Percentiles rank a stretch among this genome's conserved stretches.
Evolutionary conservation across 108 stramenopile species (phyloP).

Genomic region (Discostella pseudostelligera): DNA sequence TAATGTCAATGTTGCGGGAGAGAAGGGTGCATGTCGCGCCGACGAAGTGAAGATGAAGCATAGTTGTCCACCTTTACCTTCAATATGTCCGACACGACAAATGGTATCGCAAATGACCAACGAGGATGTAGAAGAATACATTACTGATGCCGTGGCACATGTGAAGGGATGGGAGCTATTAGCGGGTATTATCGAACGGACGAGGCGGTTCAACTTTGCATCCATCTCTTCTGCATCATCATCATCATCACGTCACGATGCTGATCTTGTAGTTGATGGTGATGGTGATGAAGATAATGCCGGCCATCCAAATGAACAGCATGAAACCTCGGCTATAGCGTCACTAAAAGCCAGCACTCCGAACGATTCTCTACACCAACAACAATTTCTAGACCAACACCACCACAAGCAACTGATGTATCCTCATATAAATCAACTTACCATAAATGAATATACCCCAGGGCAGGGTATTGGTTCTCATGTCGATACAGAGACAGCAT

Average conservation of each 20-base stretch:
- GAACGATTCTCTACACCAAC: no score
- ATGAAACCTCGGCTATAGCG: background rate
- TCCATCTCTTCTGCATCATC: conserved; percentile 4
- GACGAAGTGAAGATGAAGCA: background rate
- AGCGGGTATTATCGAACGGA: conserved; percentile 68
- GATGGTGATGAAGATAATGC: background rate
- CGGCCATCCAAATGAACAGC: background rate
- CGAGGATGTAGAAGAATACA: conserved; percentile 47
- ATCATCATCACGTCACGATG: no score
- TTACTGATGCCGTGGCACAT: conserved; percentile 33
- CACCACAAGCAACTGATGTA: conserved; percentile 6
- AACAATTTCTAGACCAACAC: background rate
- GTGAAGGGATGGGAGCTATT: conserved; percentile 74
- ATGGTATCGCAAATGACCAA: conserved; percentile 23
- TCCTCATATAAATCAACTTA: conserved; percentile 77
- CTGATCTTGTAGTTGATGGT: conserved; percentile 6
- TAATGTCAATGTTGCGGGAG: conserved; percentile 23
- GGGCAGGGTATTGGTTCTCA: conserved; percentile 90
- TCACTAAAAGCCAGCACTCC: background rate
- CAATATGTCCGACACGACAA: conserved; percentile 3
- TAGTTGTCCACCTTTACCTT: conserved; percentile 28
- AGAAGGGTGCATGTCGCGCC: background rate
- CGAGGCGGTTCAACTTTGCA: conserved; percentile 48
- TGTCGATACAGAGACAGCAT: conserved; percentile 83
- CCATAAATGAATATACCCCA: conserved; percentile 82